Conservation (phyloP, 306 rosid genomes). For the Notholithocarpus densiflorus region DNA sequence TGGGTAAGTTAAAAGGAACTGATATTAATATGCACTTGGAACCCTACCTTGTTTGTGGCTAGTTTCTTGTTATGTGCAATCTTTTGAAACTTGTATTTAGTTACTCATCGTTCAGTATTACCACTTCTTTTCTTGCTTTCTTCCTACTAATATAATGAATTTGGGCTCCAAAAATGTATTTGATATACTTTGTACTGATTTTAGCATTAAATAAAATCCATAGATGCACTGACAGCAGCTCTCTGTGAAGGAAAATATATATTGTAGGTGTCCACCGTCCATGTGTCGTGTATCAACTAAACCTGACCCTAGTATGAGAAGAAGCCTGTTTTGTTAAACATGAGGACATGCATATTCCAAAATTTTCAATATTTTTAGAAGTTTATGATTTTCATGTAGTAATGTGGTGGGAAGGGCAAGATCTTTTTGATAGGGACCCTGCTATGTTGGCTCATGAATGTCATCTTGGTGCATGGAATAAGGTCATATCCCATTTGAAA, state of each 20-base stretch:
- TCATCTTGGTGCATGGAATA: background rate
- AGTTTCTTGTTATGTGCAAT: background rate
- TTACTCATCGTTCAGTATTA: background rate
- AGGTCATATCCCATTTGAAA: background rate
- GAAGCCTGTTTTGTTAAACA: background rate
- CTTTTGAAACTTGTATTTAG: background rate
- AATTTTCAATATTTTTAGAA: background rate
- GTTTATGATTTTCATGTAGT: background rate
- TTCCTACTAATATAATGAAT: background rate
- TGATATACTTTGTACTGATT: background rate
- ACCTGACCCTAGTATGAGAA: background rate
- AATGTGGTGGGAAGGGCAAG: background rate
- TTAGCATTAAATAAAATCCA: background rate
- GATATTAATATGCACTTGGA: background rate
- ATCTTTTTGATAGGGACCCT: background rate
- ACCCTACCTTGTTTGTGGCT: background rate
- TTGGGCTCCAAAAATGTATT: background rate
- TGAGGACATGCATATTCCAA: background rate
- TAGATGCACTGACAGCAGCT: background rate
- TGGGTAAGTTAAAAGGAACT: constrained; percentile 46
- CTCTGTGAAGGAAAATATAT: background rate
- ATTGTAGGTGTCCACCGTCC: background rate
- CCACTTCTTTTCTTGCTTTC: background rate
- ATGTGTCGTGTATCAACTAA: background rate
- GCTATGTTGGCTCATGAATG: background rate